A percentile compares a stretch with the other conserved stretches of the same genome.
phyloP scores from a whole-genome alignment of 1,284 basidiomycete genomes.

The Cerrena zonata region DNA sequence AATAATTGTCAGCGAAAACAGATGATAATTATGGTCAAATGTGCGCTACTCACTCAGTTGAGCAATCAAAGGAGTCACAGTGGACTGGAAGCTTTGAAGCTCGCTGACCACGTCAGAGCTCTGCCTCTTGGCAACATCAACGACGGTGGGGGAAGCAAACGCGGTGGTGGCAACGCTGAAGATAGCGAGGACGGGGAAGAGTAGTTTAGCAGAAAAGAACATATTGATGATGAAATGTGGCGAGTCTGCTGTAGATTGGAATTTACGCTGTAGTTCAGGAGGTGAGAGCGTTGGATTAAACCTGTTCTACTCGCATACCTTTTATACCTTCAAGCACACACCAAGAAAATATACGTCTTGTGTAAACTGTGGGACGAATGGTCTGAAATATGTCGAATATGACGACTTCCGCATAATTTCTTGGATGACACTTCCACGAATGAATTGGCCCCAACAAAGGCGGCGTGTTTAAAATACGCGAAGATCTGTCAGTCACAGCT shows the following conservation, averaged over 20 bases:
- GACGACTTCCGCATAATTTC: background rate
- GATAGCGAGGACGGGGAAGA: conserved; percentile 5
- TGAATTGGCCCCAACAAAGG: no score
- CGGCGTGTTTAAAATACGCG: background rate
- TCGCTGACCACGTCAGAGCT: background rate
- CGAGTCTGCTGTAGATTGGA: background rate
- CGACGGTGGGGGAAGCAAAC: conserved; percentile 1
- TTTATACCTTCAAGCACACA: background rate
- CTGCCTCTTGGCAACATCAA: background rate
- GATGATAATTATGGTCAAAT: background rate
- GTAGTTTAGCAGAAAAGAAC: conserved; percentile 7
- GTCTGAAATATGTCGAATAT: background rate
- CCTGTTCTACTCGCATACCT: background rate
- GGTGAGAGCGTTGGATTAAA: background rate
- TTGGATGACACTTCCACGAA: background rate
- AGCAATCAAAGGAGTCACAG: background rate
- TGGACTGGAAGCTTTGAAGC: background rate
- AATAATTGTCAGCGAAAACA: background rate
- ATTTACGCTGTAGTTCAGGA: conserved; percentile 5
- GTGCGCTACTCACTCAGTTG: background rate
- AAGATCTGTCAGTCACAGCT: background rate
- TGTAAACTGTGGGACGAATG: background rate
- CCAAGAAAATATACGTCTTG: background rate
- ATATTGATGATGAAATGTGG: conserved; percentile 1
- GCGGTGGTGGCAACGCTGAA: conserved; percentile 4